Evolutionary conservation across 495 filamentous ascomycete genomes (phyloP).

Genomic region (Staphylotrichum longicolle): DNA sequence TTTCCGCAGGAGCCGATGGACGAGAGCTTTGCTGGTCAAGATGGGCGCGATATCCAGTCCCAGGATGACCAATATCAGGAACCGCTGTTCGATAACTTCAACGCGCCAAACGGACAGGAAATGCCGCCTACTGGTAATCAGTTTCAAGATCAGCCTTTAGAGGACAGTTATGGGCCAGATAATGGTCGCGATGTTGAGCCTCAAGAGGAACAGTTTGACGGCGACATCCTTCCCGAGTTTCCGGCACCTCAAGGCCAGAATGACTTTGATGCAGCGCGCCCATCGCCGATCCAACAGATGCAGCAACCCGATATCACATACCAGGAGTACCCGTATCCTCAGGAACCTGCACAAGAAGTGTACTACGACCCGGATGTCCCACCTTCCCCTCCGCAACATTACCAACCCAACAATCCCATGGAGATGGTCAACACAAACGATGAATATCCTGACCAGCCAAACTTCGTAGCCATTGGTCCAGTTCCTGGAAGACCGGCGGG

Average conservation of each 20-base stretch:
- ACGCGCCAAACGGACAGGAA: no score
- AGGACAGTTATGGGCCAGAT: neutral
- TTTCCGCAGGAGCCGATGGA: neutral
- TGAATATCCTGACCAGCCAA: neutral
- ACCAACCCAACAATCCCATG: constrained; percentile 17
- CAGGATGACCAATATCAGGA: neutral
- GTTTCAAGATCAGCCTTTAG: neutral
- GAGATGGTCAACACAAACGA: constrained; percentile 2
- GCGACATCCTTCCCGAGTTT: constrained; percentile 1
- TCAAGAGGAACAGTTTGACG: neutral
- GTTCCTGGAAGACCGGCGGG: neutral
- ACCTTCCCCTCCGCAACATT: neutral
- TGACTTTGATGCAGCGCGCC: neutral
- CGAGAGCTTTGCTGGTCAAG: neutral
- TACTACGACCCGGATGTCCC: constrained; percentile 4
- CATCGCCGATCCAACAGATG: neutral
- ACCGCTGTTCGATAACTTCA: neutral
- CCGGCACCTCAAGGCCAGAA: neutral
- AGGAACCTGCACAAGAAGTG: constrained; percentile 1
- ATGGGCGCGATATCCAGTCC: neutral
- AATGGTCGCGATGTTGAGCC: neutral
- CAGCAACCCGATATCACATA: neutral
- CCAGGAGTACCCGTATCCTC: neutral
- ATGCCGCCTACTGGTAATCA: neutral
- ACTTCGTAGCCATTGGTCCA: neutral